These are phyloP conservation scores for Bigelowiella natans DNA, from an alignment of 78 protist species.

Conservation along the genomic window DNA sequence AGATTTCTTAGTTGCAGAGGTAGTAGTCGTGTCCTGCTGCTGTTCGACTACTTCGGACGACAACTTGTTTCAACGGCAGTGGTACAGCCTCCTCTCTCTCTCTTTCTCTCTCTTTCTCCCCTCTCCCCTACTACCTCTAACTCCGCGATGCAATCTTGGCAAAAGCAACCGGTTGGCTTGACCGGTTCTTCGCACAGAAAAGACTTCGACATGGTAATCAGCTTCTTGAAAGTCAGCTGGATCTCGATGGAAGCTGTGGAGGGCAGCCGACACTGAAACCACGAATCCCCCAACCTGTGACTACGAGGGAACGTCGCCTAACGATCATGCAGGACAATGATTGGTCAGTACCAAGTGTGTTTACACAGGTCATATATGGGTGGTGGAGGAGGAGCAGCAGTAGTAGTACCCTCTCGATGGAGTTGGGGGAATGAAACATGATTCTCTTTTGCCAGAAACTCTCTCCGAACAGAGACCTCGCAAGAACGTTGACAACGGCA, in stretches of 20 bases:
- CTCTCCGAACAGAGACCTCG: neutral
- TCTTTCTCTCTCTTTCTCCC: no score
- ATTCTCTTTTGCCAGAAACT: neutral
- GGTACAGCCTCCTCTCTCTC: no score
- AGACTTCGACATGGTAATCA: conserved; percentile 6
- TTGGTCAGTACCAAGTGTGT: neutral
- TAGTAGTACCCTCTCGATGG: neutral
- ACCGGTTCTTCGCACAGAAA: conserved; percentile 1
- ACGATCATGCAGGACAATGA: no score
- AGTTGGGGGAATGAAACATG: neutral
- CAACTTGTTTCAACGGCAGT: no score
- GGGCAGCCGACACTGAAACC: no score
- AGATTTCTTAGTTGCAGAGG: no score
- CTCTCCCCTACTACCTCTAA: neutral
- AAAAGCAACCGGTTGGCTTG: neutral
- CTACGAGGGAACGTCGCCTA: no score
- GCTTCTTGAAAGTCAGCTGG: conserved; percentile 9
- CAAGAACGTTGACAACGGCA: neutral
- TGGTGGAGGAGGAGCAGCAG: neutral
- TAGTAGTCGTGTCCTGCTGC: no score
- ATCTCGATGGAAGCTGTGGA: neutral
- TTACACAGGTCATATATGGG: neutral
- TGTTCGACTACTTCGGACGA: no score
- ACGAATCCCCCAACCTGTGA: no score
- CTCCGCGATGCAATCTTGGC: conserved; percentile 11